Evolutionary conservation across 108 stramenopile species (phyloP), one percentile per base, ranked within the genome.

Genomic region (Skeletonema costatum): DNA sequence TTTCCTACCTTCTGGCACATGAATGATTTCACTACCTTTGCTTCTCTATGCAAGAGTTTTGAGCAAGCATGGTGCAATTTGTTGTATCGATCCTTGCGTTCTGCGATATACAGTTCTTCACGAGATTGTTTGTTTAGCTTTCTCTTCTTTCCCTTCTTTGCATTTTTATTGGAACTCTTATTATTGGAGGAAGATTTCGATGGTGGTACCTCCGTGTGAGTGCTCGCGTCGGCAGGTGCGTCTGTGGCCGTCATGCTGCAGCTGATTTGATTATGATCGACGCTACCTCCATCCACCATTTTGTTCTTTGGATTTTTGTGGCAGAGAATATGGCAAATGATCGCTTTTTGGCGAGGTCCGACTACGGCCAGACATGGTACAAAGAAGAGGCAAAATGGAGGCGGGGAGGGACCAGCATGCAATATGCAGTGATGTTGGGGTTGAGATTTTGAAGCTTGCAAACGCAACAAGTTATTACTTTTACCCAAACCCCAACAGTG

Each of bases 1-100:
- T 87, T 83, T 35, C 86, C 87, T 44, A 87, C 81, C 71, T 89
- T 89, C 73, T 91, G 90, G 41, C 85, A 71, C 56, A 87, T 73
- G 72, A 91, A 88, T 19, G 88, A 81, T 65, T 81, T 87, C 32
- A 87, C 86, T 17, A 81, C 72, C 75, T 91, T 91, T 53, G 81
- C 88, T 65, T 87, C 80, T 76, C 80, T 91, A 39, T 76, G 78
- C 33, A 91, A 46, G 44, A 77, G 73, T 63, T 91, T 91, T 0
- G 73, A 66, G 64, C 84, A 86, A 1, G 41, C 59, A 53, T 88
- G 83, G 5, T 85, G 31, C 59, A 90, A 58, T 36, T 77, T 86
- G 60, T 80, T 67, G 74, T 87, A 90, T 41, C 89, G 84, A 25
- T 90, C 89, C 29, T 68, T 30, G 35, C 70, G 56, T 66, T 84